Evolutionary conservation across 2,329 filamentous ascomycete genomes (phyloP).

Genomic region (Cordyceps tenuipes): DNA sequence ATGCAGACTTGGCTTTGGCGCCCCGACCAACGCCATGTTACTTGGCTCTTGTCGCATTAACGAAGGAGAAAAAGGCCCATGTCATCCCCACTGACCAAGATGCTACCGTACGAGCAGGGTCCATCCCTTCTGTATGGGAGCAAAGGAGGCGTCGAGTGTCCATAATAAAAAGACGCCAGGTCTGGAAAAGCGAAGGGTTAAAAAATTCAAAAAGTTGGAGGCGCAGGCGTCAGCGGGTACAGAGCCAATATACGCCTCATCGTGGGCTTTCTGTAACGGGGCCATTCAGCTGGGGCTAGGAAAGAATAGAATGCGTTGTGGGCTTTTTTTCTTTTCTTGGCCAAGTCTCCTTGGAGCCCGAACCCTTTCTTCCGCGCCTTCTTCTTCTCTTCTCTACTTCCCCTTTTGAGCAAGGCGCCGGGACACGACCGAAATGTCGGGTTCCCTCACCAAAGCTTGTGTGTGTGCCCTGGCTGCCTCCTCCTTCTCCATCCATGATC

Average conservation of each 20-base stretch:
- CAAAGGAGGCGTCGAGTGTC: background rate
- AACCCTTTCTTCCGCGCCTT: background rate
- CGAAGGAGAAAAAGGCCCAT: too few species aligned
- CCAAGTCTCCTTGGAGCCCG: background rate
- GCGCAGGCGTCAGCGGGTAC: background rate
- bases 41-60: too few species aligned
- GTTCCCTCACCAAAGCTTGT: background rate
- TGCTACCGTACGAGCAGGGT: background rate
- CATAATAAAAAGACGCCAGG: conserved; percentile 1
- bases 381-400: background rate
- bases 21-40: too few species aligned
- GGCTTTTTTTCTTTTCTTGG: background rate
- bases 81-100: too few species aligned
- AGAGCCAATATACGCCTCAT: conserved; percentile 7
- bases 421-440: background rate
- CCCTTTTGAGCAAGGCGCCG: background rate
- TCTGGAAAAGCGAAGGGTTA: background rate
- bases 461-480: background rate
- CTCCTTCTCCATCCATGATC: background rate
- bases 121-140: background rate
- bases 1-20: too few species aligned
- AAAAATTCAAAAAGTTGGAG: background rate
- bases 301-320: background rate
- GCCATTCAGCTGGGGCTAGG: conserved; percentile 5
- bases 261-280: background rate